Base-by-base conservation (phyloP, 2,329 filamentous ascomycete genomes). In the Fusarium redolens region DNA sequence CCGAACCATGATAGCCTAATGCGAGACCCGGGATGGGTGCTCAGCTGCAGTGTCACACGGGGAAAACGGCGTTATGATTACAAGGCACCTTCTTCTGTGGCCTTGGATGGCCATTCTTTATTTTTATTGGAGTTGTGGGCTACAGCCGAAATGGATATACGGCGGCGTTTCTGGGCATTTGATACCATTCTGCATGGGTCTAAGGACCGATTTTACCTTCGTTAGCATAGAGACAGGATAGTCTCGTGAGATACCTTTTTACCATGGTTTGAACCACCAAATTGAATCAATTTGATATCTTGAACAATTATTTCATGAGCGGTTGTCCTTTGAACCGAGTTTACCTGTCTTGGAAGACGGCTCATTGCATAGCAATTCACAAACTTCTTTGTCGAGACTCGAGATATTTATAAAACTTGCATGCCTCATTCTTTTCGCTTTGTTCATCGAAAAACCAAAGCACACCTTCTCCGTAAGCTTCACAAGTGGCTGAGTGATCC, bases 111-210 rank as follows among this genome's bases (percentile, higher is more conserved):
- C 20, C 44, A 45, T 28, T 43, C 51, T 31, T 35, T 65, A 61
- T 68, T 40, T 40, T 52, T 57, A 37, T 60, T 57, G 75, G 74
- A 72, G 75, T 78, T 58, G 33, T 57, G 66, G 60, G 63, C 58
- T 54, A 61, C 48, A 63, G 59, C 56, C 31, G 40, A 58, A 50
- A 52, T 69, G 64, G 66, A 54, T 65, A 71, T 38, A 71, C 41
- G 60, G 66, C 41, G 74, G 76, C 73, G 75, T 77, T 74, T 57
- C 25, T 67, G 65, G 50, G 61, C 67, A 73, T 74, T 71, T 77
- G 75, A 78, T 78, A 77, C 75, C 74, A 77, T 77, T 74, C 74
- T 75, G 74, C 59, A 72, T 65, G 31, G 61, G 62, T 70, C 54
- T 48, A 38, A 71, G 37, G 60, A 70, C 33, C 71, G 63, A 57